Base-by-base conservation (phyloP, 805 yeast genomes). In the Lachancea sp. region DNA sequence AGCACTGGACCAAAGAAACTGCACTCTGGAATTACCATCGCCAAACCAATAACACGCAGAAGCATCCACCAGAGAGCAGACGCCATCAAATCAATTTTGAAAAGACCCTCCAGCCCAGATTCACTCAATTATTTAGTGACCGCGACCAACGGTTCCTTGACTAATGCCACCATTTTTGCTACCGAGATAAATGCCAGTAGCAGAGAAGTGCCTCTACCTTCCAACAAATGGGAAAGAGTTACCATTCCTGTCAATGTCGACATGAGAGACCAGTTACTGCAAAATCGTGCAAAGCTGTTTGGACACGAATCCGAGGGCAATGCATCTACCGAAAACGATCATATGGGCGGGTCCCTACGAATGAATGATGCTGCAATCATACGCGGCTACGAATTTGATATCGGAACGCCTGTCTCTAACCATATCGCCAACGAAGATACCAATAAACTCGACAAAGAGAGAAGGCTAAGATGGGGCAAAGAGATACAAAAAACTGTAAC, bases 81-180 rank as follows among this genome's bases (percentile, higher is more conserved):
- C 29, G 15, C 13, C 25, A 20, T 40, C 31, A 40, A 40, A 33
- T 46, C 65, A 19, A 59, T 60, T 19, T 39, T 61, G 19, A 54
- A 50, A 36, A 34, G 48, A 26, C 51, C 50, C 3, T 22, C 49
- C 8, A 46, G 48, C 11, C 33, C 38, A 7, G 38, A 37, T 19
- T 37, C 54, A 19, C 44, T 61, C 36, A 61, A 59, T 44, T 45
- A 59, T 13, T 42, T 61, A 31, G 63, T 61, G 11, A 51, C 58
- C 27, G 58, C 66, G 4, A 55, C 62, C 11, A 56, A 51, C 35
- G 63, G 63, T 8, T 57, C 60, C 12, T 38, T 55, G 31, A 54
- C 55, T 38, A 63, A 61, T 43, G 66, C 66, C 6, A 60, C 66
- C 20, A 55, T 61, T 12, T 61, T 54, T 48, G 66, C 65, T 19